Evolutionary conservation across 2,329 filamentous ascomycete species (phyloP).

Genomic region (Teratosphaeria gauchensis): DNA sequence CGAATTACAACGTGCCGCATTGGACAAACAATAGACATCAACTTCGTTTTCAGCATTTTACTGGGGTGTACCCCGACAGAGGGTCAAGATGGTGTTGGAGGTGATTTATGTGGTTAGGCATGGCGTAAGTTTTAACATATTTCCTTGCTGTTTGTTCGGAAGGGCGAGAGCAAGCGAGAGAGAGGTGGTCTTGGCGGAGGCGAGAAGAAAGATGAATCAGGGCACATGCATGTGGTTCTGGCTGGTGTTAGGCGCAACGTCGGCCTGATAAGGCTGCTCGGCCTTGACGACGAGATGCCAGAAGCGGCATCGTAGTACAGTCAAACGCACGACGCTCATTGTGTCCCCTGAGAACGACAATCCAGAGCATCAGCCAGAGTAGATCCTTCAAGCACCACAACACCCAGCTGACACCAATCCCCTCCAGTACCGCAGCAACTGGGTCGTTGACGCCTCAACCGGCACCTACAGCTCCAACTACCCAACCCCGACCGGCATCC

Average conservation of each 20-base stretch:
- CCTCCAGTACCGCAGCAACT: constrained; percentile 77
- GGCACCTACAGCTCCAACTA: constrained; percentile 67
- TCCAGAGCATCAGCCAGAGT: too few species aligned
- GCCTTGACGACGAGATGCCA: too few species aligned
- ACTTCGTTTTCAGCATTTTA: background rate
- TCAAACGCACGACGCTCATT: too few species aligned
- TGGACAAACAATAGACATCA: background rate
- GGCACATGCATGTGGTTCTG: background rate
- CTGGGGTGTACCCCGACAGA: background rate
- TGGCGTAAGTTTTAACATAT: constrained; percentile 33
- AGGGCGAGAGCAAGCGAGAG: background rate
- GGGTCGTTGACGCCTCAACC: constrained; percentile 71
- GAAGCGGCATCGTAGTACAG: too few species aligned
- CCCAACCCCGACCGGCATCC: constrained; percentile 74
- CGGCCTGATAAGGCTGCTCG: too few species aligned
- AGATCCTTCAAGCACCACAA: too few species aligned
- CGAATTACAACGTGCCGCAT: background rate
- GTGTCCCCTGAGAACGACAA: too few species aligned
- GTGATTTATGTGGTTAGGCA: constrained; percentile 42
- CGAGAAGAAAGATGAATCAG: background rate
- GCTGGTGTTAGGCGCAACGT: too few species aligned
- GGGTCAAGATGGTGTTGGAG: constrained; percentile 27
- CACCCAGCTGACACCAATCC: background rate
- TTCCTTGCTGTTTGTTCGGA: background rate
- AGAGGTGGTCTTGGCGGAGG: background rate